Percentiles rank a stretch among this genome's conserved stretches.
phyloP scores from a whole-genome alignment of 331 rosid genomes.

The Quercus lobata region DNA sequence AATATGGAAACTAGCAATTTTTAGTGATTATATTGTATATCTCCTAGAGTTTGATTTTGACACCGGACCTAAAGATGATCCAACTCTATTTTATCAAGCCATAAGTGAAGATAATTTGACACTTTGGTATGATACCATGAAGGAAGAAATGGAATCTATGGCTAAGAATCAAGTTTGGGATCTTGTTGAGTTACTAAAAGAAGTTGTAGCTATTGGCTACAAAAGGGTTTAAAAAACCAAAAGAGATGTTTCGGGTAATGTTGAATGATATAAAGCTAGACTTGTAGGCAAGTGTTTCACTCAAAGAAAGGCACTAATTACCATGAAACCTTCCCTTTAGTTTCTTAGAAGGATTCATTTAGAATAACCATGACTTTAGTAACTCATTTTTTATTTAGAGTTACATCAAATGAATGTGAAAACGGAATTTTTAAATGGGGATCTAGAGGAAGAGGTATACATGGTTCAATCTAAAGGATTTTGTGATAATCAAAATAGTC shows the following conservation, averaged over 20 bases:
- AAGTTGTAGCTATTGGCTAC: background rate
- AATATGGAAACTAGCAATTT: background rate
- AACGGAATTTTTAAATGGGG: too few relatives aligned
- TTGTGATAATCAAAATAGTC: too few relatives aligned
- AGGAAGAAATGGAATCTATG: background rate
- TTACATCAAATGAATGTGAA: background rate
- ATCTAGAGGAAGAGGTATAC: too few relatives aligned
- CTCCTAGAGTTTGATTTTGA: background rate
- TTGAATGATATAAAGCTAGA: background rate
- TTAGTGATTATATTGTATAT: background rate
- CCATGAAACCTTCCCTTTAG: background rate
- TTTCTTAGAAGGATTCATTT: background rate
- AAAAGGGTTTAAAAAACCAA: background rate
- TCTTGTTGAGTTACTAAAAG: background rate
- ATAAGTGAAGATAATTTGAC: background rate
- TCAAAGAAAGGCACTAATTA: background rate
- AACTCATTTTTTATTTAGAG: background rate
- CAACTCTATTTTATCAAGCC: background rate
- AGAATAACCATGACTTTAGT: background rate
- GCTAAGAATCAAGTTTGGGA: background rate
- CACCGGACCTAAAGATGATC: background rate
- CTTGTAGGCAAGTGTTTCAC: background rate
- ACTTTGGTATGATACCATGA: background rate
- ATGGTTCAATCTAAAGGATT: background rate
- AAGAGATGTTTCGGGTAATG: background rate